A percentile compares a stretch with the other conserved stretches of the same genome.
phyloP scores from a whole-genome alignment of 1,284 basidiomycete genomes.

The Tilletia caries region DNA sequence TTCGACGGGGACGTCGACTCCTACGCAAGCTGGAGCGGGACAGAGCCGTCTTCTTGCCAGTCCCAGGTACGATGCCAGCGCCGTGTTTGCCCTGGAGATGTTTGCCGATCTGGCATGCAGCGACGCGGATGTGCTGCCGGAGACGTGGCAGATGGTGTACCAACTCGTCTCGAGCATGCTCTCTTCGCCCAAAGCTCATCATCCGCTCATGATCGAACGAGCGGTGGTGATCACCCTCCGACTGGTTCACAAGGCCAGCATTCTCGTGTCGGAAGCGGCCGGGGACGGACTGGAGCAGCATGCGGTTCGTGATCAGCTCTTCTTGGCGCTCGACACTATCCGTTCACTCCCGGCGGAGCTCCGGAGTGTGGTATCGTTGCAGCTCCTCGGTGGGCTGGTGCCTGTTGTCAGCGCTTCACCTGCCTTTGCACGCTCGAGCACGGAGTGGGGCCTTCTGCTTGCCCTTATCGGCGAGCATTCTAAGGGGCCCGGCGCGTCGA shows the following conservation, averaged over 20 bases:
- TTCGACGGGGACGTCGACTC: slow-evolving; percentile 22
- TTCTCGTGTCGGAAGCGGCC: slow-evolving; percentile 18
- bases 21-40: slow-evolving; percentile 15
- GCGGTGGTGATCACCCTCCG: slow-evolving; percentile 67
- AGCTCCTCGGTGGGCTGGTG: slow-evolving; percentile 78
- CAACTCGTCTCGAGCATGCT: slow-evolving; percentile 82
- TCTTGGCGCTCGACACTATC: slow-evolving; percentile 83
- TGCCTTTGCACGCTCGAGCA: slow-evolving; percentile 67
- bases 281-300: slow-evolving; percentile 57
- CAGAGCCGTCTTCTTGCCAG: neutral
- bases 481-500: slow-evolving; percentile 60
- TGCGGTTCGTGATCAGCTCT: slow-evolving; percentile 81
- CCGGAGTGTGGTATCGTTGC: slow-evolving; percentile 81
- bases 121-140: slow-evolving; percentile 69
- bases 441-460: slow-evolving; percentile 92
- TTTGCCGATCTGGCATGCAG: slow-evolving; percentile 76
- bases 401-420: slow-evolving; percentile 72
- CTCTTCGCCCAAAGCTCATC: slow-evolving; percentile 73
- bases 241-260: slow-evolving; percentile 23
- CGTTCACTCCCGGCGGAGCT: slow-evolving; percentile 72
- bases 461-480: slow-evolving; percentile 71
- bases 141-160: slow-evolving; percentile 87
- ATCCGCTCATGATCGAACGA: slow-evolving; percentile 86
- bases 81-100: slow-evolving; percentile 86
- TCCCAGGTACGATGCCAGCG: slow-evolving; percentile 82